Evolutionary conservation across 805 yeast species (phyloP).

Genomic region (Ogataea methylovora): DNA sequence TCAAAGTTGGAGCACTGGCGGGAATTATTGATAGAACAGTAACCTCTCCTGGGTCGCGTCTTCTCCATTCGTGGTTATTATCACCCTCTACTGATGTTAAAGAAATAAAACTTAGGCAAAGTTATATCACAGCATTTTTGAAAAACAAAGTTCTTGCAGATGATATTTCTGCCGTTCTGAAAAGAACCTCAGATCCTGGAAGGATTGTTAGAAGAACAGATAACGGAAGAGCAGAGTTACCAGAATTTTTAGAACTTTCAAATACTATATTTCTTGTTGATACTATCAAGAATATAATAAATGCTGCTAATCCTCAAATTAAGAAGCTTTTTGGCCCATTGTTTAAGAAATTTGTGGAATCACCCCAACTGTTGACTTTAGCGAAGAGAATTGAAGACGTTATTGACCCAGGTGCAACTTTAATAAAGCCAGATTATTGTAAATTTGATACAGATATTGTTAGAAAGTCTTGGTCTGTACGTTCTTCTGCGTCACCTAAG

Average conservation of each 20-base stretch:
- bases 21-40: constrained; percentile 66
- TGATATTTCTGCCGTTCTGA: constrained; percentile 28
- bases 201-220: constrained; percentile 53
- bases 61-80: constrained; percentile 75
- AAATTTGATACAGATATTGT: constrained; percentile 18
- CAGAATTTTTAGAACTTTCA: constrained; percentile 23
- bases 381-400: constrained; percentile 22
- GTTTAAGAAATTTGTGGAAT: constrained; percentile 11
- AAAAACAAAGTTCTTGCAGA: constrained; percentile 22
- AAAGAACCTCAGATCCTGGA: constrained; percentile 47
- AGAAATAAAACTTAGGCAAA: constrained; percentile 52
- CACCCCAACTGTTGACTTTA: constrained; percentile 10
- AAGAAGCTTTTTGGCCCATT: constrained; percentile 10
- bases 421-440: constrained; percentile 8
- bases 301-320: constrained; percentile 1
- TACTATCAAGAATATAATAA: constrained; percentile 19
- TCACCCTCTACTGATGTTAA: constrained; percentile 61
- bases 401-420: constrained; percentile 12
- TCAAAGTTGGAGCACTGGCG: constrained; percentile 61
- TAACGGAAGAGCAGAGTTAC: constrained; percentile 25
- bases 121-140: constrained; percentile 37
- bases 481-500: constrained; percentile 12
- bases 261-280: constrained; percentile 17
- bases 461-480: constrained; percentile 18
- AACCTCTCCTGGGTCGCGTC: constrained; percentile 75